Evolutionary conservation across 768 basidiomycete genomes (phyloP).

Genomic region (Boletus vermiculosoides): DNA sequence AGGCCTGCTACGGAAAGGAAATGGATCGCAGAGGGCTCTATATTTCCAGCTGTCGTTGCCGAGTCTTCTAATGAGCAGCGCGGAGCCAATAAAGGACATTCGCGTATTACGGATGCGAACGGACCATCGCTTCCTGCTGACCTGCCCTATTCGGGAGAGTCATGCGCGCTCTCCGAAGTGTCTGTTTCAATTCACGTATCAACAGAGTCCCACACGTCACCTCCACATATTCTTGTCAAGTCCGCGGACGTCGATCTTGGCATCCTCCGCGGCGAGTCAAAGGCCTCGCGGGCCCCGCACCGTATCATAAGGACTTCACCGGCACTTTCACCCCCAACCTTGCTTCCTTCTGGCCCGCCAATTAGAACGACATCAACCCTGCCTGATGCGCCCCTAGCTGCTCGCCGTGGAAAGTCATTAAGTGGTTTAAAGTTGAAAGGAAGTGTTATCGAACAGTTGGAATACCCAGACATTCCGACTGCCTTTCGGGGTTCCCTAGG

Average conservation of each 20-base stretch:
- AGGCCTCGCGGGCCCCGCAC: background rate
- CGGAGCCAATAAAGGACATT: background rate
- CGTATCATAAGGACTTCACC: slow-evolving; percentile 3
- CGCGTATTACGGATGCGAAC: background rate
- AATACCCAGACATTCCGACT: slow-evolving; percentile 44
- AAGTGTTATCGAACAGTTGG: slow-evolving; percentile 15
- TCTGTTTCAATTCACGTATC: background rate
- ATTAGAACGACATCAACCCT: background rate
- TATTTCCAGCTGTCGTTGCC: slow-evolving; percentile 24
- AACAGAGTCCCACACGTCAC: slow-evolving; percentile 1
- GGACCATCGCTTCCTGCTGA: background rate
- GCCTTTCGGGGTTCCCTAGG: slow-evolving; percentile 41
- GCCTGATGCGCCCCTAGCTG: slow-evolving; percentile 32
- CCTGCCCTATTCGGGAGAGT: slow-evolving; percentile 1
- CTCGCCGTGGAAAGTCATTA: slow-evolving; percentile 39
- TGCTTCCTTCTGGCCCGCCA: background rate
- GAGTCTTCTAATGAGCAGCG: slow-evolving; percentile 5
- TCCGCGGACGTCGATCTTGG: slow-evolving; percentile 9
- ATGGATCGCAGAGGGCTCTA: slow-evolving; percentile 33
- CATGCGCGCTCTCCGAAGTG: background rate
- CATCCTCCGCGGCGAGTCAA: slow-evolving; percentile 7
- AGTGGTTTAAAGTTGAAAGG: slow-evolving; percentile 28
- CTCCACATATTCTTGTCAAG: slow-evolving; percentile 2
- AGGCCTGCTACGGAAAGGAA: slow-evolving; percentile 15
- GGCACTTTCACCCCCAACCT: background rate